Base-by-base conservation (phyloP, 2,329 filamentous ascomycete genomes). In the Allantophomopsis cytisporea region DNA sequence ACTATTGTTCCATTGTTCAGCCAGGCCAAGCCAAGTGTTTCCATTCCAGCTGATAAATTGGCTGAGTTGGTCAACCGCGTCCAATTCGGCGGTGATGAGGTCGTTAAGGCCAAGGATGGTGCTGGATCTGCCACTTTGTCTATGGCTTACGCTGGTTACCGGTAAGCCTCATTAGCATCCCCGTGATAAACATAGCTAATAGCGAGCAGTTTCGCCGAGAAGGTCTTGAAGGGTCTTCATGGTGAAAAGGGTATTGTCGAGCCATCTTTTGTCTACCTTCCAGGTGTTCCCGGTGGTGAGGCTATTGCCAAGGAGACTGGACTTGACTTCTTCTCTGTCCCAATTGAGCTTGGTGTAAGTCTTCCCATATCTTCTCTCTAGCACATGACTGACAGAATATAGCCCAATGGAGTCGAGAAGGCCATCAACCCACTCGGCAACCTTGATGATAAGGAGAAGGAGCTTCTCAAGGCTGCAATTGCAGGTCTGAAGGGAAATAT, bases 1-100 rank as follows among this genome's bases (percentile, higher is more conserved):
- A 98, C 91, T 54, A 98, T 98, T 57, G 88, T 98, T 41, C 91
- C 91, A 38, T 76, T 98, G 45, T 94, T 96, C 76, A 94, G 87
- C 76, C 81, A 91, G 69, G 76, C 85, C 51, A 76, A 80, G 57
- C 87, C 88, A 42, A 60, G 73, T 34, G 80, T 91, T 55, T 71
- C 73, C 45, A 91, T 96, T 47, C 86, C 89, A 36, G 72, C 73
- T 45, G 87, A 95, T 60, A 91, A 94, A 72, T 83, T 94, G 54
- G 85, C 89, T 56, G 83, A 76, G 49, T 73, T 98, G 38, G 79
- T 94, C 57, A 83, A 95, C 67, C 87, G 91, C 68, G 84, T 96
- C 42, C 91, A 98, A 65, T 96, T 95, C 53, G 91, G 91, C 60
- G 91, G 91, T 71, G 91, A 98, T 53, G 87, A 94, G 69, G 87